Conservation (phyloP, 73 alveolate species). For the Stentor roeselii region DNA sequence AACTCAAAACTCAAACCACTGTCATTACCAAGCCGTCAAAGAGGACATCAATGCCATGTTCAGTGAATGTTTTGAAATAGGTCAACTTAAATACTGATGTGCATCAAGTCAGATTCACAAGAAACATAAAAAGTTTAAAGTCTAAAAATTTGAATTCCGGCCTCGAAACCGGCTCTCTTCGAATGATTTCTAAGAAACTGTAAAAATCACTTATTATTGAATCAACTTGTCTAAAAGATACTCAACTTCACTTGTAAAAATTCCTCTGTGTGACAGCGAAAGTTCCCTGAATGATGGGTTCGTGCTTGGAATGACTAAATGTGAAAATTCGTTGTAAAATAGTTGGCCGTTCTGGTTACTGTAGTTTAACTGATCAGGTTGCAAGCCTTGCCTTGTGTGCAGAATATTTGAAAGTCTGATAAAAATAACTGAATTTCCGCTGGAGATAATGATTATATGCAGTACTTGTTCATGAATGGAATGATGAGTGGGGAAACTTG, state of each 20-base stretch:
- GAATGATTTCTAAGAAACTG: slow-evolving; percentile 39
- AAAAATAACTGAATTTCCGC: not conserved
- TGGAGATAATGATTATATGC: not conserved
- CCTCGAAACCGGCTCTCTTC: slow-evolving; percentile 33
- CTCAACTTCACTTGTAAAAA: not conserved
- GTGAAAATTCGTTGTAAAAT: not conserved
- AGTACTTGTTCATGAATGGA: slow-evolving; percentile 26
- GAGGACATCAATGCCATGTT: slow-evolving; percentile 33
- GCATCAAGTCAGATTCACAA: not conserved
- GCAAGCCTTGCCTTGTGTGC: not conserved
- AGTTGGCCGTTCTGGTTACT: not conserved
- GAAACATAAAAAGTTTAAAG: no score
- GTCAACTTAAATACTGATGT: not conserved
- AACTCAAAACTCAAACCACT: slow-evolving; percentile 20
- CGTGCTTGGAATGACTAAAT: not conserved
- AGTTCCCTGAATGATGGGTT: not conserved
- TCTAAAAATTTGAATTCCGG: slow-evolving; percentile 45
- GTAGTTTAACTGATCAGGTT: not conserved
- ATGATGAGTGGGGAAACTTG: slow-evolving; percentile 47
- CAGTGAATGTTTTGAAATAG: slow-evolving; percentile 23
- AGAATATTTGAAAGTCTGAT: not conserved
- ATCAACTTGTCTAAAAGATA: slow-evolving; percentile 29
- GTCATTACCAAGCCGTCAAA: slow-evolving; percentile 36
- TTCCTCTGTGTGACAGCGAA: not conserved
- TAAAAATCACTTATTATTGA: slow-evolving; percentile 27